A percentile compares a stretch with the other conserved stretches of the same genome.
Evolutionary conservation across 352 stramenopile genomes (phyloP).

Genomic region (Globisporangium perplexum): DNA sequence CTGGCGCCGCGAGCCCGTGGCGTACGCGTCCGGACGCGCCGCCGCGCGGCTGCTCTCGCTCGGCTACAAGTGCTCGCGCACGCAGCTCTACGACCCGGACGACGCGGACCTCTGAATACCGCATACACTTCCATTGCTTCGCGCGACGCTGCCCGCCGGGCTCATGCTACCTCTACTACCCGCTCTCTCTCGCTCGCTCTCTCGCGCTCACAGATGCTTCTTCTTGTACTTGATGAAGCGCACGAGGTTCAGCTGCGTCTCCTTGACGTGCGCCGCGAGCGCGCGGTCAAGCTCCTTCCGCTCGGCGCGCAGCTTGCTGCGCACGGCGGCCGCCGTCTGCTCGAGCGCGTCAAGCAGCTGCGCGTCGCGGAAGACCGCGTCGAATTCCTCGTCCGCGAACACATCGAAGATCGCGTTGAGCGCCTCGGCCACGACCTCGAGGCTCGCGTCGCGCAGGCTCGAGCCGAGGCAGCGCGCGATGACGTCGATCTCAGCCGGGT

Average conservation of each 20-base stretch:
- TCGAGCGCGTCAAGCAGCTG: conserved; percentile 67
- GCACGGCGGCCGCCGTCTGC: conserved; percentile 46
- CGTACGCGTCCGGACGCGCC: conserved; percentile 45
- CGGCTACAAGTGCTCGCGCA: conserved; percentile 58
- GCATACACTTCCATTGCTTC: not conserved
- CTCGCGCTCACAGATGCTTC: conserved; percentile 55
- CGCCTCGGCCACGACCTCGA: conserved; percentile 81
- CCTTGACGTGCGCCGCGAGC: conserved; percentile 78
- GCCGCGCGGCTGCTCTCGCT: conserved; percentile 61
- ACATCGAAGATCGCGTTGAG: conserved; percentile 87
- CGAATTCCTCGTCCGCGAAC: conserved; percentile 77
- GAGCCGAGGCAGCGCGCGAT: conserved; percentile 55
- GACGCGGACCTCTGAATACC: not conserved
- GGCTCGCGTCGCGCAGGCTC: conserved; percentile 54
- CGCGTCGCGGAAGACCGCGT: conserved; percentile 61
- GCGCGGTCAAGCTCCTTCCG: conserved; percentile 73
- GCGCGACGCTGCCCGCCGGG: not conserved
- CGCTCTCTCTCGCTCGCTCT: conserved; percentile 2
- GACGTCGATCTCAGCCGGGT: conserved; percentile 58
- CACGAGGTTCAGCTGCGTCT: conserved; percentile 81
- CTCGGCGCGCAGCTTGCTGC: conserved; percentile 72
- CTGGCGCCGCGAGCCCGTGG: conserved; percentile 33
- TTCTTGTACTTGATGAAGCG: conserved; percentile 93
- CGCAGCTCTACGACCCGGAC: conserved; percentile 64
- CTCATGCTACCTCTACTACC: not conserved